Conservation (phyloP, 257 asterid species). For the Orobanche coerulescens region DNA sequence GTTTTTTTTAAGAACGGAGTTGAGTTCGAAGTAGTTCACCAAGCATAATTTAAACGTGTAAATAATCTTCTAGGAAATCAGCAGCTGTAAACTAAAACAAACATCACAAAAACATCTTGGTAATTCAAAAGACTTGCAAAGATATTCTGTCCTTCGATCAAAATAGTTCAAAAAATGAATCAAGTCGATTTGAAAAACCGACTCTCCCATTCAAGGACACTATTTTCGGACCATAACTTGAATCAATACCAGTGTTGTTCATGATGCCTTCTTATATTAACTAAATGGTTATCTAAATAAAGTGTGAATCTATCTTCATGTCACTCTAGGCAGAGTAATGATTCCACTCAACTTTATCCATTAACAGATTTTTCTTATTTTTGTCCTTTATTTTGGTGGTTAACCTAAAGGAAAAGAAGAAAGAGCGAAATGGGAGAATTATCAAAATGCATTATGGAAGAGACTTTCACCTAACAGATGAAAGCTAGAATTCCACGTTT, state of each 20-base stretch:
- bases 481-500: background rate
- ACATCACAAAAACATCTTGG: background rate
- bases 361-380: background rate
- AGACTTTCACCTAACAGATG: background rate
- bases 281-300: background rate
- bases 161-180: background rate
- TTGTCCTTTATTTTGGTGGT: background rate
- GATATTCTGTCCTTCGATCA: background rate
- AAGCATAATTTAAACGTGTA: background rate
- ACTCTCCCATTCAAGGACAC: background rate
- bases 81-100: background rate
- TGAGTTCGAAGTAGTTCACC: background rate
- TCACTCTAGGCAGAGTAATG: background rate
- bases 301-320: background rate
- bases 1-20: slow-evolving; percentile 1
- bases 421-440: background rate
- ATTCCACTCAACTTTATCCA: background rate
- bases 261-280: background rate
- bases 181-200: background rate
- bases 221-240: background rate
- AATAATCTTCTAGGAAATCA: background rate
- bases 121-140: background rate
- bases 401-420: background rate
- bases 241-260: background rate
- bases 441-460: background rate